A percentile compares a stretch with the other conserved stretches of the same genome.
Conservation (phyloP, 192 early-diverging fungal species). For the Coemansia sp. region DNA sequence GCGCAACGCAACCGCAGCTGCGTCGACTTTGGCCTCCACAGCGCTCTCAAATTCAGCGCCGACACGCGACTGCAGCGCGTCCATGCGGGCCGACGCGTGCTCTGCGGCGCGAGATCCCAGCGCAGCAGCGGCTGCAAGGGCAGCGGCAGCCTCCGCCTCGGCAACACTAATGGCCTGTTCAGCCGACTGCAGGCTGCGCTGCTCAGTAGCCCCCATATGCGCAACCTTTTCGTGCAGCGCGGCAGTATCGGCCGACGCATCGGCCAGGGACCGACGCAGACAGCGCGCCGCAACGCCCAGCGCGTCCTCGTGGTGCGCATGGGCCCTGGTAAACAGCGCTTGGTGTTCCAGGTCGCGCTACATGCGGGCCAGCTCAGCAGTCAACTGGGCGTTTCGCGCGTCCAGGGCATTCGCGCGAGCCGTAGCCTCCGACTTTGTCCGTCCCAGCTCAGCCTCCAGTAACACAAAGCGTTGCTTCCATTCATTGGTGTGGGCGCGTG, state of each 20-base stretch:
- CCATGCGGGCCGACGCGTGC: conserved; percentile 13
- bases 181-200: conserved; percentile 8
- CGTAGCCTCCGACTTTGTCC: background rate
- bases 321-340: conserved; percentile 43
- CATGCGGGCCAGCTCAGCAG: conserved; percentile 7
- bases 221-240: conserved; percentile 10
- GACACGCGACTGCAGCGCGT: conserved; percentile 19
- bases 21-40: background rate
- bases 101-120: background rate
- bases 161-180: background rate
- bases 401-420: no score
- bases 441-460: conserved; percentile 7
- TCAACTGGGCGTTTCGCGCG: no score
- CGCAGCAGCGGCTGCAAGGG: background rate
- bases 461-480: conserved; percentile 36
- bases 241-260: background rate
- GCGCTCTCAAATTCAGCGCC: conserved; percentile 26
- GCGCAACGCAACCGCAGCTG: conserved; percentile 10
- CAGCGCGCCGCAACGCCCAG: conserved; percentile 34
- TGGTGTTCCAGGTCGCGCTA: conserved; percentile 40
- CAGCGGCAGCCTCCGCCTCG: background rate
- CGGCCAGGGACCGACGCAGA: conserved; percentile 9
- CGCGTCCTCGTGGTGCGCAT: conserved; percentile 45
- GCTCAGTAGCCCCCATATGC: conserved; percentile 24
- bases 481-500: conserved; percentile 14